phyloP scores from a whole-genome alignment of 1,284 basidiomycete genomes.

The Ganoderma lucidum region DNA sequence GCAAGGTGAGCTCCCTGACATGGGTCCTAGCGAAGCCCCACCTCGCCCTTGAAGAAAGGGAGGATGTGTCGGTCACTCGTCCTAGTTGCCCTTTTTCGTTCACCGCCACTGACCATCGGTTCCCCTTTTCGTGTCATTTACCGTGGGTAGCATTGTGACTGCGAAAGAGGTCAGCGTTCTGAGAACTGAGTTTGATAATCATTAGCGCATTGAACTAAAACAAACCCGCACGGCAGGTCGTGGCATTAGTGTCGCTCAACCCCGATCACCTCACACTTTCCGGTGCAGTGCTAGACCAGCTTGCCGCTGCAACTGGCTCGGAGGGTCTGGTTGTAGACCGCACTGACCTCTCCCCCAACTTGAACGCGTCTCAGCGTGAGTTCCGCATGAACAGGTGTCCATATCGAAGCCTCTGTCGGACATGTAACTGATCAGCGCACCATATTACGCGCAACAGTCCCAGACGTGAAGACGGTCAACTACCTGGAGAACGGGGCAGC shows the following conservation, averaged over 20 bases:
- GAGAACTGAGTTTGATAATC: no score
- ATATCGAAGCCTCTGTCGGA: background rate
- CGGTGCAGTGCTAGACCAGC: slow-evolving; percentile 50
- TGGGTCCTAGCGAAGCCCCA: background rate
- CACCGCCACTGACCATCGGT: background rate
- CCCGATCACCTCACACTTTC: slow-evolving; percentile 58
- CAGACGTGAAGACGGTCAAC: slow-evolving; percentile 36
- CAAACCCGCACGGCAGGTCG: slow-evolving; percentile 40
- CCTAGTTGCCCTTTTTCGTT: background rate
- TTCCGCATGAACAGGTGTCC: no score
- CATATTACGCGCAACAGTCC: background rate
- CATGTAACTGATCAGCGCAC: background rate
- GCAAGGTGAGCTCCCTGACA: slow-evolving; percentile 49
- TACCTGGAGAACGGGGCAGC: slow-evolving; percentile 47
- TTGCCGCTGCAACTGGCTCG: slow-evolving; percentile 39
- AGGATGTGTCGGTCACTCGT: background rate
- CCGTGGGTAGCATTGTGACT: slow-evolving; percentile 50
- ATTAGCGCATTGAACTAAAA: background rate
- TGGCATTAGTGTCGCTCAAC: slow-evolving; percentile 50
- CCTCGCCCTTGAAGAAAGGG: background rate
- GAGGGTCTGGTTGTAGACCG: background rate
- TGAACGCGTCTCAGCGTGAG: background rate
- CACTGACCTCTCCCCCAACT: background rate
- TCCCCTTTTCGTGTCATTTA: background rate
- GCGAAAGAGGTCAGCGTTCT: slow-evolving; percentile 45